Percentiles rank a stretch among this genome's conserved stretches.
phyloP scores from a whole-genome alignment of 768 basidiomycete genomes.

The Suillus paluster region DNA sequence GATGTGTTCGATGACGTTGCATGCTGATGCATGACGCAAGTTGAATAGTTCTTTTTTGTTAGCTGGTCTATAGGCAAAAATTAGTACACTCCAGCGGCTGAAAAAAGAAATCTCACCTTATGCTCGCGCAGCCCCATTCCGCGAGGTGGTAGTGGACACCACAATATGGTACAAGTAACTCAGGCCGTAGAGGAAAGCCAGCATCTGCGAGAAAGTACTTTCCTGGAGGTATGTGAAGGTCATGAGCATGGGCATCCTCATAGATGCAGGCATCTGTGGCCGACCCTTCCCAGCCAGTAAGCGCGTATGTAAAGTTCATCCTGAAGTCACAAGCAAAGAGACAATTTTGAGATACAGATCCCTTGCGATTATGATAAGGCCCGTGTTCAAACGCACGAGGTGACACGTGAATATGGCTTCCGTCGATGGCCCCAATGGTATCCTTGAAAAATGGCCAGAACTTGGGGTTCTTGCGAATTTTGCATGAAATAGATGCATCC shows the following conservation, averaged over 20 bases:
- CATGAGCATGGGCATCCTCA: conserved; percentile 11
- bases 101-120: conserved; percentile 4
- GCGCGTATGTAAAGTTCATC: conserved; percentile 17
- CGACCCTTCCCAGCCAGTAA: conserved; percentile 23
- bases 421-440: conserved; percentile 40
- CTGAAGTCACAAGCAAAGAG: conserved; percentile 20
- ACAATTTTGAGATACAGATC: conserved; percentile 18
- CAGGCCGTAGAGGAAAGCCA: conserved; percentile 20
- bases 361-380: conserved; percentile 19
- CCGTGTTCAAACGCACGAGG: conserved; percentile 1
- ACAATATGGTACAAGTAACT: conserved; percentile 41
- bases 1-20: conserved; percentile 40
- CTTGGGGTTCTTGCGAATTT: conserved; percentile 30
- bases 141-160: conserved; percentile 42
- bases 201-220: conserved; percentile 20
- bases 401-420: conserved; percentile 14
- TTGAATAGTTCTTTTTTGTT: conserved; percentile 47
- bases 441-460: conserved; percentile 38
- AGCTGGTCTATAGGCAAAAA: conserved; percentile 27
- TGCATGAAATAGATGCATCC: not conserved
- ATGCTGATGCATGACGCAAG: conserved; percentile 42
- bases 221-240: conserved; percentile 17
- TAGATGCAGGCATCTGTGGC: conserved; percentile 15
- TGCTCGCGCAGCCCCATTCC: conserved; percentile 32
- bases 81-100: too few species aligned